A percentile compares a stretch with the other conserved stretches of the same genome.
These are phyloP conservation scores for Pleurotus pulmonarius DNA, from an alignment of 768 basidiomycete genomes.

Conservation along the genomic window DNA sequence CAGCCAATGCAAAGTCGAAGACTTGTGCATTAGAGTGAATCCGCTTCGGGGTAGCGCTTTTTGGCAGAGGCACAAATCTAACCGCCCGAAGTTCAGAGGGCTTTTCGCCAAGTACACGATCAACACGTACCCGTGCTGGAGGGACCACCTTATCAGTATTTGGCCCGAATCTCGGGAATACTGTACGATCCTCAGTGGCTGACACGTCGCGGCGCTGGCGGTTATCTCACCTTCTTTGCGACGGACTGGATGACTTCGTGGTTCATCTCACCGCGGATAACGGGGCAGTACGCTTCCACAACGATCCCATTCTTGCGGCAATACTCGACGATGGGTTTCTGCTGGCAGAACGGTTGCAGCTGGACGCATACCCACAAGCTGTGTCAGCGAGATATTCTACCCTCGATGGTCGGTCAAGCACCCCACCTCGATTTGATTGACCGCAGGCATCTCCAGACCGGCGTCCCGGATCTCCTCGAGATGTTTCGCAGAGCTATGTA, in stretches of 20 bases:
- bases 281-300: slow-evolving; percentile 74
- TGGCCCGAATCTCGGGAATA: slow-evolving; percentile 66
- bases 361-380: slow-evolving; percentile 18
- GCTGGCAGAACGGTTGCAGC: slow-evolving; percentile 84
- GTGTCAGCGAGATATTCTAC: not conserved
- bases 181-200: slow-evolving; percentile 25
- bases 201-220: no score
- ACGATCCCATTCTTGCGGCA: slow-evolving; percentile 59
- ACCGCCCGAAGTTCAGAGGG: not conserved
- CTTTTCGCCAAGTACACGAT: not conserved
- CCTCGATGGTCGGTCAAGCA: not conserved
- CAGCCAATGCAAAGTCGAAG: slow-evolving; percentile 68
- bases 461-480: slow-evolving; percentile 68
- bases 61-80: slow-evolving; percentile 81
- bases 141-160: slow-evolving; percentile 84
- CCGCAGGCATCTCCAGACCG: slow-evolving; percentile 60
- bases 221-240: slow-evolving; percentile 50
- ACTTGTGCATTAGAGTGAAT: slow-evolving; percentile 72
- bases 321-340: slow-evolving; percentile 75
- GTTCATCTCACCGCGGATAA: slow-evolving; percentile 59
- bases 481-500: slow-evolving; percentile 58
- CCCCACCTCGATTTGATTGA: slow-evolving; percentile 80
- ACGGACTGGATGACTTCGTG: slow-evolving; percentile 50
- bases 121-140: slow-evolving; percentile 69
- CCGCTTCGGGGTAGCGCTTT: slow-evolving; percentile 66